phyloP scores from a whole-genome alignment of 176 grass and related monocot species.

The Aegilops tauschii region DNA sequence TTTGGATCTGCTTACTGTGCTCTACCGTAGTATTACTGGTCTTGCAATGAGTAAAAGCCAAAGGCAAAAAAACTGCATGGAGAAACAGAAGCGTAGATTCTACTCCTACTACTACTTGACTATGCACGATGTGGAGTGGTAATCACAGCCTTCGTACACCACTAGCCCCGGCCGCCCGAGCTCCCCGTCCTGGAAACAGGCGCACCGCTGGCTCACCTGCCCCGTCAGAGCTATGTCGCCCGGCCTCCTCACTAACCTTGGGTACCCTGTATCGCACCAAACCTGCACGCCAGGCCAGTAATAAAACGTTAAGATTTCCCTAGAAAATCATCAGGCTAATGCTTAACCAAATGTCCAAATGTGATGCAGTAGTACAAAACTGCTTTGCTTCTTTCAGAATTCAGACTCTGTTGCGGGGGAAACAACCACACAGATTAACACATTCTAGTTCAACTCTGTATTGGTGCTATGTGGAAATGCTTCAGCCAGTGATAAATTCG shows the following conservation, averaged over 20 bases:
- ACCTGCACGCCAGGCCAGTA: slow-evolving; percentile 51
- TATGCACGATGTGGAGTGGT: slow-evolving; percentile 61
- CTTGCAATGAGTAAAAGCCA: background rate
- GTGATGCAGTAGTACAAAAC: no score
- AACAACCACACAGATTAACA: background rate
- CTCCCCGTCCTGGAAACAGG: slow-evolving; percentile 74
- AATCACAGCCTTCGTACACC: slow-evolving; percentile 67
- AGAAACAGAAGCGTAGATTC: background rate
- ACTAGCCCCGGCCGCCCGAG: slow-evolving; percentile 58
- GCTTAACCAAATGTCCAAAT: background rate
- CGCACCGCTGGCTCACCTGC: slow-evolving; percentile 81
- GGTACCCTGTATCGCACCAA: slow-evolving; percentile 86
- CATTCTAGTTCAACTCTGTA: background rate
- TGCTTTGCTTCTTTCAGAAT: no score
- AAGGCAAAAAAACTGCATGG: background rate
- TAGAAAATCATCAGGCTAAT: background rate
- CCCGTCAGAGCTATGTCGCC: slow-evolving; percentile 85
- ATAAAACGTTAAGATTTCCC: background rate
- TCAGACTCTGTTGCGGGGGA: background rate
- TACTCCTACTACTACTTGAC: slow-evolving; percentile 24
- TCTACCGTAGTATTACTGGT: background rate
- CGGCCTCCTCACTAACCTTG: slow-evolving; percentile 67
- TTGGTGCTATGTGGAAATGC: background rate
- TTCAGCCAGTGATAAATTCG: background rate
- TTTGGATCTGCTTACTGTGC: background rate